Evolutionary conservation across 306 rosid genomes (phyloP), one percentile per base, ranked within the genome.

Genomic region (Trichosanthes truncata): DNA sequence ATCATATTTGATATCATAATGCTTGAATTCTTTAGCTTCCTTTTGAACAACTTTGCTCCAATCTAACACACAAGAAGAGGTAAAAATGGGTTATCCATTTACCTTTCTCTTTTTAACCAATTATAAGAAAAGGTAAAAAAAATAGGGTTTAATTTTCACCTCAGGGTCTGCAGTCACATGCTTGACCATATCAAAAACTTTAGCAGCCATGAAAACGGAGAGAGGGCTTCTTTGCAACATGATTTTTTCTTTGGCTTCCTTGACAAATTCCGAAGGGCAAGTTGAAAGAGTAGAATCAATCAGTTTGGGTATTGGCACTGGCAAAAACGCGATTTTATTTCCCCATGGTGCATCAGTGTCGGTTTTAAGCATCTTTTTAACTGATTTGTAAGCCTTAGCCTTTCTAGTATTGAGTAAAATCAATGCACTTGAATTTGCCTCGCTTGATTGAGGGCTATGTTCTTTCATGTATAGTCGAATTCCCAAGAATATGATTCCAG

Each of bases 401-500:
- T 31, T 88, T 74, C 97, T 86, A 0, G 92, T 91, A 35, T 91
- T 91, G 3, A 91, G 79, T 29, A 89, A 36, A 23, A 88, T 87
- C 81, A 91, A 78, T 26, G 92, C 91, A 0, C 90, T 84, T 35
- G 88, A 88, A 9, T 84, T 18, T 41, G 88, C 8, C 0, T 65
- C 67, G 51, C 81, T 88, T 83, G 93, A 87, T 63, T 89, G 57
- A 1, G 57, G 38, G 56, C 57, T 81, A 25, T 66, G 52, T 4
- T 87, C 83, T 84, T 88, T 81, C 92, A 91, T 91, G 85, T 86
- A 88, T 26, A 89, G 46, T 10, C 93, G 82, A 41, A 80, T 83
- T 5, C 89, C 97, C 14, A 73, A 75, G 68, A 88, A 87, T 45
- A 88, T 77, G n/a, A 86, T 69, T 83, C 97, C 97, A 3, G 85